Percentiles rank a stretch among this genome's conserved stretches.
Evolutionary conservation across 2,329 filamentous ascomycete genomes (phyloP).

Genomic region (Fusarium devonianum): DNA sequence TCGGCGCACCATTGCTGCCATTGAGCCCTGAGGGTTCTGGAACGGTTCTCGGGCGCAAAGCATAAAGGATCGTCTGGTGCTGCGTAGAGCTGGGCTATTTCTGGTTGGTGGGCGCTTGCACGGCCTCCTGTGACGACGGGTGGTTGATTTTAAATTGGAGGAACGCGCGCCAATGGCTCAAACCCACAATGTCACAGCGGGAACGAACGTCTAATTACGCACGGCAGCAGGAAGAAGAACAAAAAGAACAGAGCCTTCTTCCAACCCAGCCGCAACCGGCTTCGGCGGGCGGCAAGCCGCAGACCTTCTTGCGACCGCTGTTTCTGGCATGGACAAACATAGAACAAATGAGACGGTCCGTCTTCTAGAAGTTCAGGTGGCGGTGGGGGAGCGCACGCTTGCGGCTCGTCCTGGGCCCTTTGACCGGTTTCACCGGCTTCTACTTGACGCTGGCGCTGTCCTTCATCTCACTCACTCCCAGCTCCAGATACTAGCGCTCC

Average conservation of each 20-base stretch:
- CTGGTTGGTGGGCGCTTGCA: slow-evolving; percentile 23
- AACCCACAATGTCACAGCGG: slow-evolving; percentile 25
- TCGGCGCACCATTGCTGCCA: slow-evolving; percentile 1
- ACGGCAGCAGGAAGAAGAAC: no score
- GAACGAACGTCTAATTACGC: no score
- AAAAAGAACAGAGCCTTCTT: no score
- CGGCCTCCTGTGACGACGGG: slow-evolving; percentile 4
- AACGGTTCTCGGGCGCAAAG: slow-evolving; percentile 5
- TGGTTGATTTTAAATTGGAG: slow-evolving; percentile 32
- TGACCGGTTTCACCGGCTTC: slow-evolving; percentile 5
- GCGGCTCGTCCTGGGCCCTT: slow-evolving; percentile 8
- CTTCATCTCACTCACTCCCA: slow-evolving; percentile 27
- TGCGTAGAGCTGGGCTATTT: slow-evolving; percentile 1
- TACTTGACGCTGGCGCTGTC: slow-evolving; percentile 9
- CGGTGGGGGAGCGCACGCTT: slow-evolving; percentile 9
- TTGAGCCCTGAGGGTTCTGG: neutral
- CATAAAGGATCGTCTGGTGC: no score
- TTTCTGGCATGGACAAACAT: slow-evolving; percentile 10
- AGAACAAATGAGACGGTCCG: slow-evolving; percentile 3
- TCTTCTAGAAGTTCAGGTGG: slow-evolving; percentile 32
- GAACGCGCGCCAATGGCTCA: slow-evolving; percentile 27
- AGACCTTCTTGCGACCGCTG: slow-evolving; percentile 14
- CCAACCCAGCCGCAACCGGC: slow-evolving; percentile 17
- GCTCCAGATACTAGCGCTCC: slow-evolving; percentile 8
- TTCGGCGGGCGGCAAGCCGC: slow-evolving; percentile 1